Base-by-base conservation (phyloP, 345 rosid species). In the Lepidium didymum region DNA sequence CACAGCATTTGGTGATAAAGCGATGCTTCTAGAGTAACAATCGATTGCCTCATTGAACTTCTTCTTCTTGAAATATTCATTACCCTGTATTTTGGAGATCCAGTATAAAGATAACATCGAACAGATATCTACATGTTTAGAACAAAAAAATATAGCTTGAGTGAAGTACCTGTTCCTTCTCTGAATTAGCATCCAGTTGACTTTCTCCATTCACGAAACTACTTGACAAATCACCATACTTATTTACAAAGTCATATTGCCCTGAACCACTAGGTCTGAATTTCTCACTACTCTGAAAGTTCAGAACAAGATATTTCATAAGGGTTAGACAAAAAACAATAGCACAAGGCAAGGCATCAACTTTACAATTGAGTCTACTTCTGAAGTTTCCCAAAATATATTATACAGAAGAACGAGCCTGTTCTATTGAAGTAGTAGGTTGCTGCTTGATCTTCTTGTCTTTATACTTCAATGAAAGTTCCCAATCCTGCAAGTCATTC, bases 401-500 rank as follows among this genome's bases (percentile, higher is more conserved):
- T 10, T 4, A 29, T 4, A 42, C 10, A 36, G 40, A 44, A 12
- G 59, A 53, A 42, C 46, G 19, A 76, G 83, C 93, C 83, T 19
- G 57, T 31, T 43, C 65, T n/a, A 73, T 79, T 10, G 64, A 70
- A 35, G 60, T 62, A 36, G 85, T 54, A 62, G 83, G 44, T 69
- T 72, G 81, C 3, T 83, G 68, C 75, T 80, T 86, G 66, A 75
- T 44, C 68, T 84, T 88, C 81, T 85, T 90, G 75, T 82, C 97
- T 35, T 80, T 84, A 47, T 82, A 84, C 66, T 86, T 82, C 3
- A 78, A 64, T 2, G 85, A 82, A 70, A 81, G 77, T 34, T 93
- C 97, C 96, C 96, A 93, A 57, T 90, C 98, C 92, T 87, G 92
- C 92, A 93, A 87, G 75, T 90, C 84, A 86, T 88, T 88, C 77